A percentile compares a stretch with the other conserved stretches of the same genome.
These are phyloP conservation scores for Kernera saxatilis DNA, from an alignment of 345 rosid genomes.

Conservation along the genomic window DNA sequence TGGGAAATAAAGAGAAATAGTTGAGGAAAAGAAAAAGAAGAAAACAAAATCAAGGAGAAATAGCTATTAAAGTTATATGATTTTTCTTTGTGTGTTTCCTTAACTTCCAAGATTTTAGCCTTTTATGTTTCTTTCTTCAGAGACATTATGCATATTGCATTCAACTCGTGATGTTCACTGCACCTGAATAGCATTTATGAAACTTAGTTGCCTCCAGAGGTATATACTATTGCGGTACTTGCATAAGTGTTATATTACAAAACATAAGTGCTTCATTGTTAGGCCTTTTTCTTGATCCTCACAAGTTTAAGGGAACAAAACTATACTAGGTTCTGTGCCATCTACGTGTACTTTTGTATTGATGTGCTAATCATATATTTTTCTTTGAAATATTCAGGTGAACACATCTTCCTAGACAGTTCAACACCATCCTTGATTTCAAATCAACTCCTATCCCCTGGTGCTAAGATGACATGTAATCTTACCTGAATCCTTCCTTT, in stretches of 20 bases:
- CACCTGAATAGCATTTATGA: background rate
- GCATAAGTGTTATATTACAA: slow-evolving; percentile 1
- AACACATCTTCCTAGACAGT: slow-evolving; percentile 67
- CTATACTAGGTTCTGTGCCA: background rate
- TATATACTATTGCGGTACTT: background rate
- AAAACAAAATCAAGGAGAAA: background rate
- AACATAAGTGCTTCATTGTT: background rate
- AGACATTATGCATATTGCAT: slow-evolving; percentile 2
- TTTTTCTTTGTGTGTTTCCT: background rate
- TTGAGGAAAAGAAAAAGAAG: background rate
- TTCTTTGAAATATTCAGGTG: slow-evolving; percentile 54
- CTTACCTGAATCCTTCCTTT: slow-evolving; percentile 10
- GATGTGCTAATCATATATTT: slow-evolving; percentile 3
- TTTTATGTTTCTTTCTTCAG: background rate
- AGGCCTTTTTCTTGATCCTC: background rate
- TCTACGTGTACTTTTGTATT: slow-evolving; percentile 1
- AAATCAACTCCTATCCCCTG: slow-evolving; percentile 62
- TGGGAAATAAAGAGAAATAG: background rate
- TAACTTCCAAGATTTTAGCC: background rate
- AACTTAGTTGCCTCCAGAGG: background rate
- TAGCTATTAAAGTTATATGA: background rate
- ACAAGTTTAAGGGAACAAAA: slow-evolving; percentile 3
- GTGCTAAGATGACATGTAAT: slow-evolving; percentile 71
- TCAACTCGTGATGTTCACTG: background rate
- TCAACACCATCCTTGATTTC: slow-evolving; percentile 55